Evolutionary conservation across 163 green algal genomes (phyloP), one percentile per base, ranked within the genome.

Genomic region (Coccomyxa subellipsoidea): DNA sequence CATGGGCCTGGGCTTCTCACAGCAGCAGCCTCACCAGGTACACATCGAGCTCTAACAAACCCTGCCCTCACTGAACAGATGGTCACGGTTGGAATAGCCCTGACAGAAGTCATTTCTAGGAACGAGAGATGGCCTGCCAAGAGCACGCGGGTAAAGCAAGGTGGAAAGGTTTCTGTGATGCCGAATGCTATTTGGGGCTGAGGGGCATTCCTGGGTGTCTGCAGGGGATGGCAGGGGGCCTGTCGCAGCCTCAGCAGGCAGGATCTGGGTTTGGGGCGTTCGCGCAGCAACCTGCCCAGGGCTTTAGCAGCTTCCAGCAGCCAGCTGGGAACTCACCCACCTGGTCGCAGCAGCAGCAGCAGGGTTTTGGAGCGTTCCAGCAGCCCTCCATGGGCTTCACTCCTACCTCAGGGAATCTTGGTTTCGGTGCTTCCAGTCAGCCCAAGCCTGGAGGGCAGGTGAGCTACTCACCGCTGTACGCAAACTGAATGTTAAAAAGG

Each of bases 371-470:
- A 2, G 34, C 34, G 35, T 39, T n/a, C 73, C 73, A 79, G 12
- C 80, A 79, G 69, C 80, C 66, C 37, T 29, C 38, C 36, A 25
- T 15, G 12, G 72, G 32, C 9, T 79, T 79, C 35, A 25, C 21
- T 69, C 76, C 47, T 59, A 27, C 47, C 23, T 59, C 47, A 59
- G 47, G 47, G 47, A 59, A 59, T 8, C 47, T 59, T 12, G 47
- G 47, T 7, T 59, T 59, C 5, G 47, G 47, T 59, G 23, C 3
- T 1, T 59, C 47, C 47, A 59, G 47, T 59, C 47, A 59, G 47
- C 47, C 47, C 32, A 76, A 76, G 31, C 69, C n/a, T 76, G 69
- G 69, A 35, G 32, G 31, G 69, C 69, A 76, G 69, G 32, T 76
- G 69, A 36, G 69, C 54, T 21, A 21, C 54, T 70, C n/a, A n/a